Evolutionary conservation across 2,329 filamentous ascomycete species (phyloP).

Genomic region (Xylariaceae sp.): DNA sequence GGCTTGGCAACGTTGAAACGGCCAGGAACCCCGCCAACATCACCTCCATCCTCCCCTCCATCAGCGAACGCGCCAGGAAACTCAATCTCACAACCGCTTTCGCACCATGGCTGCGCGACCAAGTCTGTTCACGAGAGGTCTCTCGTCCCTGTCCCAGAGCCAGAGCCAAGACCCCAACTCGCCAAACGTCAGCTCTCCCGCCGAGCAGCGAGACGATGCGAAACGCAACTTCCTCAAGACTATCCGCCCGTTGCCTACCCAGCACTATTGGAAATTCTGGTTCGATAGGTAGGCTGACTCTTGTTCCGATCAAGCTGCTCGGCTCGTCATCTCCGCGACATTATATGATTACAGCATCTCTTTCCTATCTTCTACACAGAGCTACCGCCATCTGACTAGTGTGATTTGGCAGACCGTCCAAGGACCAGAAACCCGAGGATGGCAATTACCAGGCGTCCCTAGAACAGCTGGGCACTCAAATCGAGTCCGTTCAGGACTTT

Average conservation of each 20-base stretch:
- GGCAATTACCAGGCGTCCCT: conserved; percentile 52
- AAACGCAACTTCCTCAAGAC: conserved; percentile 81
- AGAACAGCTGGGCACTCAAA: conserved; percentile 61
- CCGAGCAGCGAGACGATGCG: conserved; percentile 71
- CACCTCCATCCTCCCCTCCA: conserved; percentile 4
- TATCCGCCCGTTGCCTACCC: conserved; percentile 69
- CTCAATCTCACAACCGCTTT: not conserved
- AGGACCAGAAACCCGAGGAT: conserved; percentile 43
- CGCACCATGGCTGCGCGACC: conserved; percentile 55
- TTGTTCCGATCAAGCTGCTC: no score
- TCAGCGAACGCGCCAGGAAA: conserved; percentile 6
- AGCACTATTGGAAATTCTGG: conserved; percentile 77
- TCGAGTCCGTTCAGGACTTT: conserved; percentile 82
- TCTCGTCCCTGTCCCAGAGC: conserved; percentile 56
- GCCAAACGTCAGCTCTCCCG: conserved; percentile 62
- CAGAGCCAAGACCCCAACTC: conserved; percentile 59
- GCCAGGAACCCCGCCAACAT: conserved; percentile 14
- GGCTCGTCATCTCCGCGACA: no score
- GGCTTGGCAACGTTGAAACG: conserved; percentile 20
- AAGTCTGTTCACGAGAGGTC: conserved; percentile 59
- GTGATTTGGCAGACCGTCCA: conserved; percentile 37
- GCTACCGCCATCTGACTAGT: conserved; percentile 1
- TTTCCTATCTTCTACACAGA: not conserved
- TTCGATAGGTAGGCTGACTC: conserved; percentile 53
- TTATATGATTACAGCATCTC: not conserved